Conservation (phyloP, 208 protist genomes). For the Trypanosoma theileri region DNA sequence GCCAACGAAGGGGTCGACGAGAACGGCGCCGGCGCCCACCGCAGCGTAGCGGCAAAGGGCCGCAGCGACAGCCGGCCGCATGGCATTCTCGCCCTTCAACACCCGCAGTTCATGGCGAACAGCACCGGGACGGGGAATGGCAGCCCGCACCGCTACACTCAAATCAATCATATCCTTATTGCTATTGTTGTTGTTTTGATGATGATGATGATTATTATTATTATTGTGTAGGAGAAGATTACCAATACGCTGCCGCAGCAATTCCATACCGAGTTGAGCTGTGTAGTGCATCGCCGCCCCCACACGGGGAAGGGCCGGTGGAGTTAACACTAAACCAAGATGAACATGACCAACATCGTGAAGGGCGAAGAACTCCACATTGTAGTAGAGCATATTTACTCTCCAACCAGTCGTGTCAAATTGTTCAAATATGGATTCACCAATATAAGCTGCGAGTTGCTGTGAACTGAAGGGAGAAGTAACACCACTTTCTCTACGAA, state of each 20-base stretch:
- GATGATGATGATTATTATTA: neutral
- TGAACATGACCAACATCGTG: constrained; percentile 34
- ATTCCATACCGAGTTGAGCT: constrained; percentile 34
- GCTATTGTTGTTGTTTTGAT: constrained; percentile 7
- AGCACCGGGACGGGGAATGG: constrained; percentile 34
- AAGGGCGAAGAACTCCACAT: constrained; percentile 46
- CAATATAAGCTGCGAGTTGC: constrained; percentile 38
- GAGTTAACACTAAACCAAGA: constrained; percentile 29
- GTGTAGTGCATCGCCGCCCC: constrained; percentile 30
- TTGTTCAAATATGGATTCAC: constrained; percentile 31
- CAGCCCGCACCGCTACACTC: neutral
- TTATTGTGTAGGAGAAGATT: constrained; percentile 12
- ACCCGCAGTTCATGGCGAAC: constrained; percentile 38
- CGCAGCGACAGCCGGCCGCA: constrained; percentile 35
- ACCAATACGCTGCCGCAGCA: constrained; percentile 39
- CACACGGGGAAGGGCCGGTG: constrained; percentile 38
- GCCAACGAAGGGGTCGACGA: constrained; percentile 46
- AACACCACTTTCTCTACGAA: constrained; percentile 35
- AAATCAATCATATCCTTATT: too few species aligned
- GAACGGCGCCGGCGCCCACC: constrained; percentile 5
- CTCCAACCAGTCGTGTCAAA: constrained; percentile 30
- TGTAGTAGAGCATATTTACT: constrained; percentile 57
- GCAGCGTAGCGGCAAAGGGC: constrained; percentile 35
- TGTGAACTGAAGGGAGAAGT: constrained; percentile 31
- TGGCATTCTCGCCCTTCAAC: constrained; percentile 46